Evolutionary conservation across 2,329 filamentous ascomycete species (phyloP).

Genomic region (Xenoacremonium recifei): DNA sequence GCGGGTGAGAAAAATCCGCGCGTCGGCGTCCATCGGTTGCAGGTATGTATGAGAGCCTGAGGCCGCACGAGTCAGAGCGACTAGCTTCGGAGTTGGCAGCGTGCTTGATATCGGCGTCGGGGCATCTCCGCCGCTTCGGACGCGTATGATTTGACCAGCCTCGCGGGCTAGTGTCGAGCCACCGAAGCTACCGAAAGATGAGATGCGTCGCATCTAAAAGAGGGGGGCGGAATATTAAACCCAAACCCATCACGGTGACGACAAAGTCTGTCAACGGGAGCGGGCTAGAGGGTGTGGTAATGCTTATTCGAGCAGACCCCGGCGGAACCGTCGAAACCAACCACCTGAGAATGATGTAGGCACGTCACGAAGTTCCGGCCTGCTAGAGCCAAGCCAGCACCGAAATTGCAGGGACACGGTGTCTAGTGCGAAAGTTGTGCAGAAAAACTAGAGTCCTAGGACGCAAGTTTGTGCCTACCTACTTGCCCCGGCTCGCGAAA

Average conservation of each 20-base stretch:
- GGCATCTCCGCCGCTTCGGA: conserved; percentile 9
- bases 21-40: conserved; percentile 13
- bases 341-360: conserved; percentile 15
- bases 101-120: conserved; percentile 17
- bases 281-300: conserved; percentile 11
- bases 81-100: conserved; percentile 21
- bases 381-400: conserved; percentile 16
- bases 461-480: too few species aligned
- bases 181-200: conserved; percentile 16
- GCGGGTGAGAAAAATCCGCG: too few species aligned
- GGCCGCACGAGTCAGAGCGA: conserved; percentile 23
- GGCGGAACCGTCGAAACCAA: conserved; percentile 13
- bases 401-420: conserved; percentile 7
- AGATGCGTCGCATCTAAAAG: conserved; percentile 2
- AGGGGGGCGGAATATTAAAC: conserved; percentile 12
- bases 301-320: conserved; percentile 14
- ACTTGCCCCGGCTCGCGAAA: too few species aligned
- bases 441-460: conserved; percentile 11
- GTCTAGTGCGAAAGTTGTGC: conserved; percentile 24
- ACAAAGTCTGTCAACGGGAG: conserved; percentile 16
- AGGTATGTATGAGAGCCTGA: too few species aligned
- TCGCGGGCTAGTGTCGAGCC: conserved; percentile 18
- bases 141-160: conserved; percentile 13
- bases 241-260: conserved; percentile 15
- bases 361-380: conserved; percentile 19